phyloP scores from a whole-genome alignment of 1,284 basidiomycete species.

The Ceratorhiza oryzae-sativae region DNA sequence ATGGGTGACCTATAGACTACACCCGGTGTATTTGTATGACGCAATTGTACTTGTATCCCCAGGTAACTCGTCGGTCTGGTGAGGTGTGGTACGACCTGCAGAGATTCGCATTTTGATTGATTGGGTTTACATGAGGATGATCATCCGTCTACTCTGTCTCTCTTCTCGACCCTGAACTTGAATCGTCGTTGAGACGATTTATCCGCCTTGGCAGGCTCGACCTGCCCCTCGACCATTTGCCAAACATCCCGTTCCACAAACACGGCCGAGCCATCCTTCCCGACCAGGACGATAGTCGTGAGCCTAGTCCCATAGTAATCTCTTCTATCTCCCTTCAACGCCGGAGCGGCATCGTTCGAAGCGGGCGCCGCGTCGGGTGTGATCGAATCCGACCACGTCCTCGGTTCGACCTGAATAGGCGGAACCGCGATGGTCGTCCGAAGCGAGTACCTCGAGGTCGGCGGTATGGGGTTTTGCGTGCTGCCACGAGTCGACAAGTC shows the following conservation, averaged over 20 bases:
- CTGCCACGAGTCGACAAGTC: too few relatives aligned
- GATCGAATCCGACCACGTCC: conserved; percentile 1
- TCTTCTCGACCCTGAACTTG: neutral
- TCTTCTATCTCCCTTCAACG: neutral
- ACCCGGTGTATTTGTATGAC: too few relatives aligned
- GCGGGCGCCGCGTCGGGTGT: conserved; percentile 7
- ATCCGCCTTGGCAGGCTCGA: neutral
- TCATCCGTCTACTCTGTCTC: too few relatives aligned
- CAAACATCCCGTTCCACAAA: conserved; percentile 79
- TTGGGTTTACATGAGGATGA: too few relatives aligned
- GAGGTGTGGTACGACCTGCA: too few relatives aligned
- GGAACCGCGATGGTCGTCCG: conserved; percentile 42
- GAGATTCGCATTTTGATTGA: too few relatives aligned
- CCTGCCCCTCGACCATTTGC: conserved; percentile 54
- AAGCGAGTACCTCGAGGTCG: conserved; percentile 38
- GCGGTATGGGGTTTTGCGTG: conserved; percentile 15
- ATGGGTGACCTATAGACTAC: too few relatives aligned
- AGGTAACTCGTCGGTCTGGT: too few relatives aligned
- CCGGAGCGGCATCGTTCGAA: conserved; percentile 7
- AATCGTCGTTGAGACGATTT: conserved; percentile 15
- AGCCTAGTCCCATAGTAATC: conserved; percentile 70
- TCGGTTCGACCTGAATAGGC: conserved; percentile 32
- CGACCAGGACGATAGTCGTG: conserved; percentile 73
- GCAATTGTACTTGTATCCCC: too few relatives aligned
- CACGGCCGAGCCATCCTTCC: conserved; percentile 63